Conservation (phyloP, 2,329 filamentous ascomycete genomes). For the Paradendryphiella salina region DNA sequence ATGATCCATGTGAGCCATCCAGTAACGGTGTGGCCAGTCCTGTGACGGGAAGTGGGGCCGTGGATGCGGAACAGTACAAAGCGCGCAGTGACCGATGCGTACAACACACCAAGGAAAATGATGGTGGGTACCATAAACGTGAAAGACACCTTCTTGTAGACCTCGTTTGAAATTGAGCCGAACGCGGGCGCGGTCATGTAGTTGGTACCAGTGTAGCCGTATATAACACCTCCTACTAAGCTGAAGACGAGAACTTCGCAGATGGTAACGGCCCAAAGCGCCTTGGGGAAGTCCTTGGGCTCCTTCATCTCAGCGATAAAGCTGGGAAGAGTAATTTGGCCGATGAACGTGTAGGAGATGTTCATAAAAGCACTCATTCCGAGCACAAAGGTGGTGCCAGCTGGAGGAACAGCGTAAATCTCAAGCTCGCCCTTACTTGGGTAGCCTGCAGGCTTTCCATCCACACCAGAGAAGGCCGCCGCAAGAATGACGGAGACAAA, state of each 20-base stretch:
- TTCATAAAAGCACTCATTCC: slow-evolving; percentile 91
- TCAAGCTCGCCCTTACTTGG: slow-evolving; percentile 61
- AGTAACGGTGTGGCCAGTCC: slow-evolving; percentile 75
- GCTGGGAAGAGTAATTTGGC: slow-evolving; percentile 88
- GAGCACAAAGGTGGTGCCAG: slow-evolving; percentile 75
- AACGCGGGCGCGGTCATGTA: slow-evolving; percentile 90
- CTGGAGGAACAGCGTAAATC: slow-evolving; percentile 68
- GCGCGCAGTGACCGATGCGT: slow-evolving; percentile 84
- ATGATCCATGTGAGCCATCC: slow-evolving; percentile 79
- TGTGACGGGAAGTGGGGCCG: slow-evolving; percentile 70
- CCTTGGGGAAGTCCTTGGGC: slow-evolving; percentile 84
- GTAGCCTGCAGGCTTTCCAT: slow-evolving; percentile 72
- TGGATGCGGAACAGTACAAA: slow-evolving; percentile 93
- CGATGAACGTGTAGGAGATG: slow-evolving; percentile 95
- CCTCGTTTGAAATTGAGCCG: slow-evolving; percentile 71
- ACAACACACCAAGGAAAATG: slow-evolving; percentile 88
- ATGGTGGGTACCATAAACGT: slow-evolving; percentile 95
- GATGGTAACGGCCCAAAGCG: slow-evolving; percentile 87
- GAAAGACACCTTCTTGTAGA: slow-evolving; percentile 86
- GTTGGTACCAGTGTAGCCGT: slow-evolving; percentile 85
- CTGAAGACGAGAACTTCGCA: slow-evolving; percentile 85
- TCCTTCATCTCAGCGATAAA: slow-evolving; percentile 94
- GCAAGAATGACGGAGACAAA: slow-evolving; percentile 87
- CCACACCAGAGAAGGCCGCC: slow-evolving; percentile 77
- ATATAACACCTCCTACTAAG: slow-evolving; percentile 77